phyloP scores from a whole-genome alignment of 2,329 filamentous ascomycete genomes.

The Sclerotinia sclerotiorum region DNA sequence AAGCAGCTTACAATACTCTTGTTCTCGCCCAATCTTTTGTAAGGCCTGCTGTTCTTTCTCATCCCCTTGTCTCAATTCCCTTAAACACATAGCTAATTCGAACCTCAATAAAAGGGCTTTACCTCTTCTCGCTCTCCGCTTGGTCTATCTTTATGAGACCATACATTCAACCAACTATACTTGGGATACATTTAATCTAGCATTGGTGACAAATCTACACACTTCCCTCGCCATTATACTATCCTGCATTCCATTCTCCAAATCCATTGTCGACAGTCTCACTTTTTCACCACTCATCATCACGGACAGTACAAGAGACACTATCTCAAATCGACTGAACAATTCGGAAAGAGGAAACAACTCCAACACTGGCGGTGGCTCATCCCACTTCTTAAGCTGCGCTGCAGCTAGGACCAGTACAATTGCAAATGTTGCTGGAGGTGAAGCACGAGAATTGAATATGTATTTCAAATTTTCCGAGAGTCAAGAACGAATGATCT shows the following conservation, averaged over 20 bases:
- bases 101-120: neutral
- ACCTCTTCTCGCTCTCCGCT: neutral
- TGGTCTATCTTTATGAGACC: neutral
- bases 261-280: conserved; percentile 20
- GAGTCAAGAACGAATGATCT: neutral
- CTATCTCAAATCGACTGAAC: neutral
- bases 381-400: neutral
- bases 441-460: conserved; percentile 1
- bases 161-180: conserved; percentile 7
- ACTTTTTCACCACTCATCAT: neutral
- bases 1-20: conserved; percentile 6
- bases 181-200: conserved; percentile 14
- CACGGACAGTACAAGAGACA: neutral
- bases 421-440: neutral
- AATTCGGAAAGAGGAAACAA: neutral
- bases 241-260: conserved; percentile 23
- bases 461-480: neutral
- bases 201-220: conserved; percentile 8
- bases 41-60: neutral
- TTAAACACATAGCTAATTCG: neutral
- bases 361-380: neutral
- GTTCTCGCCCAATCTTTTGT: conserved; percentile 14
- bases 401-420: neutral
- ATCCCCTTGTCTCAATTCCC: neutral
- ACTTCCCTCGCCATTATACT: conserved; percentile 14